Evolutionary conservation across 1,284 basidiomycete species (phyloP), one percentile per base, ranked within the genome.

Genomic region (Microbotryomycetes sp.): DNA sequence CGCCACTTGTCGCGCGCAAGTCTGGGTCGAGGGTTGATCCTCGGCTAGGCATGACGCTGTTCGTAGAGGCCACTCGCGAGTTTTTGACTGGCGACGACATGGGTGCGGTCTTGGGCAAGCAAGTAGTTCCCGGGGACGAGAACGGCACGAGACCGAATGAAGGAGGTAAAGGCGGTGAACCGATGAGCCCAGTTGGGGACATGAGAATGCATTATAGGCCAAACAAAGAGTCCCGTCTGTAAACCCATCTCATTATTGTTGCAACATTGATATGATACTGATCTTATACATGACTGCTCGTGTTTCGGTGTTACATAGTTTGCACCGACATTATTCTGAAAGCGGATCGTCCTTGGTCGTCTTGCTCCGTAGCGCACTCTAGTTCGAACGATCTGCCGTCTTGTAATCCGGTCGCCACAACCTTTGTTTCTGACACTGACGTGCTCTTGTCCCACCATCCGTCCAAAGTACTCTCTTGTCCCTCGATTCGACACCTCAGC

Each of bases 1-100:
- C 64, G 5, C 70, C 72, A 5, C 46, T 52, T 50, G 59, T 77
- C 59, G 70, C 73, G 60, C 65, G 60, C 28, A 68, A 73, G 52
- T 58, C 72, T 23, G 73, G 75, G n/a, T 66, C 75, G 4, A 45
- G 49, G 5, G 59, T 69, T 27, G 41, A 45, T 24, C 24, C 60
- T 3, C 26, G 7, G 4, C 13, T 46, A 15, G 63, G 45, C 11
- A 50, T 54, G 47, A 2, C 18, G 3, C 21, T 16, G 1, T 45
- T 65, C 55, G 61, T 60, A 35, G 57, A 57, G 5, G 58, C 53
- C 3, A 54, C 54, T 18, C 2, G 29, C 23, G 65, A 61, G 35
- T 62, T 65, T 31, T 57, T 65, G 24, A 35, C 3, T 31, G 21
- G 3, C 21, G 54, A 52, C 1, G 31, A 7, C 7, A 48, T 59